Percentiles rank a stretch among this genome's conserved stretches.
phyloP scores from a whole-genome alignment of 331 rosid species.

The Arachis monticola region DNA sequence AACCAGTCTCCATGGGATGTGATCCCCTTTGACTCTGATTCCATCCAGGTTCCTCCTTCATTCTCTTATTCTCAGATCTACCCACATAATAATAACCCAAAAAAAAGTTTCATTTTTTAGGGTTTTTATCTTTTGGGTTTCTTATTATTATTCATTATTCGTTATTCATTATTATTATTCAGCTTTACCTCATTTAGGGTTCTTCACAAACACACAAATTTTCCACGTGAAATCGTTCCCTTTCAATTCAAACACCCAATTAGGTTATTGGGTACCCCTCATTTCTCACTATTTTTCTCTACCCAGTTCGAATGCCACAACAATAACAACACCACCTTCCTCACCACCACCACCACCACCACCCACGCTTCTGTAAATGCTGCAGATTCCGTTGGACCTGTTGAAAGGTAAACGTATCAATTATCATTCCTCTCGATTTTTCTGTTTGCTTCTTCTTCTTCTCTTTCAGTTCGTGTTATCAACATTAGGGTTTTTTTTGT shows the following conservation, averaged over 20 bases:
- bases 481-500: slow-evolving; percentile 61
- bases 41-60: slow-evolving; percentile 54
- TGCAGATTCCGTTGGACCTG: slow-evolving; percentile 59
- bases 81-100: neutral
- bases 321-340: slow-evolving; percentile 24
- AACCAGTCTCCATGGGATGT: slow-evolving; percentile 97
- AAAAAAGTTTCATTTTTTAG: slow-evolving; percentile 13
- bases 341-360: slow-evolving; percentile 14
- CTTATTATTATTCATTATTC: neutral
- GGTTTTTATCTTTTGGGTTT: slow-evolving; percentile 41
- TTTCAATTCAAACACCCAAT: slow-evolving; percentile 37
- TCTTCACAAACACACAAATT: slow-evolving; percentile 35
- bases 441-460: no score
- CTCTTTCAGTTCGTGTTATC: neutral
- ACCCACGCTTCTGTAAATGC: slow-evolving; percentile 44
- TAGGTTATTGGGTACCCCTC: slow-evolving; percentile 55
- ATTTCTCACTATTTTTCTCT: slow-evolving; percentile 32
- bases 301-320: slow-evolving; percentile 58
- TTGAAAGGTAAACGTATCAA: slow-evolving; percentile 59
- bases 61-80: slow-evolving; percentile 53
- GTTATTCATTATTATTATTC: neutral
- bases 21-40: slow-evolving; percentile 58
- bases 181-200: slow-evolving; percentile 44
- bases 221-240: slow-evolving; percentile 12
- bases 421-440: neutral